phyloP scores from a whole-genome alignment of 139 green algal species.

The Picochlorum sp. region DNA sequence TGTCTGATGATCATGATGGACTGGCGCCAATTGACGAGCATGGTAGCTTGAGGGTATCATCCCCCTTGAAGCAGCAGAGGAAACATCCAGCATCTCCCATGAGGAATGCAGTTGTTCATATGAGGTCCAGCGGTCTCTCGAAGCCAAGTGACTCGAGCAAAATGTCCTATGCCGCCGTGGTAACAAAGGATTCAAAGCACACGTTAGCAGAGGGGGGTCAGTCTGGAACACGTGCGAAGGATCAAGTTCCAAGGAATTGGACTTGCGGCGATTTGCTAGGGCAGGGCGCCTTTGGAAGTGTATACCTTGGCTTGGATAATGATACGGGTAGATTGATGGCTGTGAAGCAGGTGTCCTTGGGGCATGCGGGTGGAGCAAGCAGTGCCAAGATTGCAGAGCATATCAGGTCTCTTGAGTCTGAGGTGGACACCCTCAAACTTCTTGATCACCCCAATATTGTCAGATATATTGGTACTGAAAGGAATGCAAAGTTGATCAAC shows the following conservation, averaged over 20 bases:
- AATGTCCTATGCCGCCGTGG: no score
- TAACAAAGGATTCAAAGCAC: not conserved
- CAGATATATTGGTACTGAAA: constrained; percentile 83
- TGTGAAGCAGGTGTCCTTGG: constrained; percentile 80
- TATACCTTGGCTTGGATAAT: constrained; percentile 86
- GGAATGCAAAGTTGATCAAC: constrained; percentile 63
- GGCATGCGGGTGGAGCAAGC: not conserved
- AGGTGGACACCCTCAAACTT: constrained; percentile 71
- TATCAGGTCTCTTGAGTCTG: constrained; percentile 65
- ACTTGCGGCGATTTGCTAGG: constrained; percentile 80
- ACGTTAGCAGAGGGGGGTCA: not conserved
- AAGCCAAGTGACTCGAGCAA: no score
- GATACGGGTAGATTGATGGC: constrained; percentile 86
- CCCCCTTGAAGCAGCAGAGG: not conserved
- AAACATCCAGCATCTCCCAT: constrained; percentile 1
- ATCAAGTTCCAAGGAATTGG: constrained; percentile 53
- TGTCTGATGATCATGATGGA: not conserved
- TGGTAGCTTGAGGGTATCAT: constrained; percentile 10
- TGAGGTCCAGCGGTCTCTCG: not conserved
- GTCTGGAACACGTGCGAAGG: not conserved
- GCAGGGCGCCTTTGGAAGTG: constrained; percentile 81
- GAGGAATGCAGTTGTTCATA: not conserved
- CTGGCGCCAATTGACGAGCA: constrained; percentile 27
- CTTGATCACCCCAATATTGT: constrained; percentile 91
- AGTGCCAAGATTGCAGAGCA: constrained; percentile 35